Conservation (phyloP, 208 protist genomes). For the Acanthamoeba royreba region DNA sequence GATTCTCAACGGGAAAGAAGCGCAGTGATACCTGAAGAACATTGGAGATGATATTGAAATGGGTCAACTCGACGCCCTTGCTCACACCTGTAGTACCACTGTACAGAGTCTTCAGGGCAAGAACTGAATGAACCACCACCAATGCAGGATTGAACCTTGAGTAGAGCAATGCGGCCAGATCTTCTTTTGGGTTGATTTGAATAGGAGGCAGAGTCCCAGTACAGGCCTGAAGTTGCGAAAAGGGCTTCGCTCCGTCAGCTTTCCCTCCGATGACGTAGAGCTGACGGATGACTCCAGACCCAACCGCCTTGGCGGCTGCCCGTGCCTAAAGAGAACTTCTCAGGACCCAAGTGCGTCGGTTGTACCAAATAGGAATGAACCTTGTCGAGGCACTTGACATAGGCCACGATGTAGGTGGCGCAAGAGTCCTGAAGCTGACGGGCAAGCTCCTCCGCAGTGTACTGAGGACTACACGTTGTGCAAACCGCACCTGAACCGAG, state of each 20-base stretch:
- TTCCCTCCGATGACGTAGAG: background rate
- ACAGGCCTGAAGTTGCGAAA: background rate
- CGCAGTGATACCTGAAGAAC: conserved; percentile 78
- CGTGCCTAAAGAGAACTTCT: no score
- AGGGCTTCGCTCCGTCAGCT: no score
- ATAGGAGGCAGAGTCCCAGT: background rate
- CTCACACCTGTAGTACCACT: conserved; percentile 89
- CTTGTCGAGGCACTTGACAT: background rate
- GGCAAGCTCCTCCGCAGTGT: background rate
- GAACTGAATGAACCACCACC: no score
- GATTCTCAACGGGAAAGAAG: no score
- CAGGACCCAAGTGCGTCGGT: no score
- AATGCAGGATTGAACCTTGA: no score
- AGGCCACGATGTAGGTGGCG: conserved; percentile 14
- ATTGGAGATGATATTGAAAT: conserved; percentile 89
- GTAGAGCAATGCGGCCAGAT: background rate
- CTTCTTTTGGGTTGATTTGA: conserved; percentile 1
- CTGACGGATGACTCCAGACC: background rate
- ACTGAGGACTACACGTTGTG: background rate
- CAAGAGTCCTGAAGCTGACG: conserved; percentile 25
- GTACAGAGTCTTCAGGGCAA: no score
- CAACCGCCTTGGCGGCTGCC: background rate
- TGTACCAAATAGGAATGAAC: no score
- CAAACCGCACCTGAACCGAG: background rate
- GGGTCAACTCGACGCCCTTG: conserved; percentile 93